phyloP scores from a whole-genome alignment of 2,329 filamentous ascomycete genomes.

The Cordyceps farinosa region DNA sequence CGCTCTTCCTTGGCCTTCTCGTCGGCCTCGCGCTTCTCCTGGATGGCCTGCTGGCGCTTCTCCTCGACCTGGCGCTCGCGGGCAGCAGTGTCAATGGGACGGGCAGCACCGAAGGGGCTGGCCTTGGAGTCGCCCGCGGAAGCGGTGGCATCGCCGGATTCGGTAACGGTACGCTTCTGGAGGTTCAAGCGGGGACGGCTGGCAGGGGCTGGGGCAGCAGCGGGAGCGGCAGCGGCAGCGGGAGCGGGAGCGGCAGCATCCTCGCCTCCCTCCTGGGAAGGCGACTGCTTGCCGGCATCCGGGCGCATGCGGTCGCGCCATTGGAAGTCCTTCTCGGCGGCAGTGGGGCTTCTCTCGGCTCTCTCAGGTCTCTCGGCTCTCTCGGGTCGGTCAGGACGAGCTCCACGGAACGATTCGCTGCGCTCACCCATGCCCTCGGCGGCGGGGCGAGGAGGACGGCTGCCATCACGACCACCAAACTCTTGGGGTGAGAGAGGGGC shows the following conservation, averaged over 20 bases:
- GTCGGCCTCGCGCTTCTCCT: conserved; percentile 82
- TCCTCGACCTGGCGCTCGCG: conserved; percentile 89
- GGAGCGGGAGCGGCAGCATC: conserved; percentile 69
- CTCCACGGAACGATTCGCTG: conserved; percentile 55
- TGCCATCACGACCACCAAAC: conserved; percentile 52
- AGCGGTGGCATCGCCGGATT: conserved; percentile 52
- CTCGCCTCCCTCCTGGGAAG: conserved; percentile 68
- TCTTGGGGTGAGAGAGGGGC: conserved; percentile 62
- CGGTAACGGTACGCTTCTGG: conserved; percentile 84
- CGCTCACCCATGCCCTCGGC: conserved; percentile 53
- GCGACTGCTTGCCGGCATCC: conserved; percentile 62
- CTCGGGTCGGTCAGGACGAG: conserved; percentile 65
- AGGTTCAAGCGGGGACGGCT: conserved; percentile 82
- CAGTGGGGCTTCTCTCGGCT: conserved; percentile 70
- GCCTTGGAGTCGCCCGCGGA: conserved; percentile 72
- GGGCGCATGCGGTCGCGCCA: conserved; percentile 92
- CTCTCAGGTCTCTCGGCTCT: conserved; percentile 49
- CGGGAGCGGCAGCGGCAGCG: conserved; percentile 58
- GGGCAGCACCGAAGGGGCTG: conserved; percentile 89
- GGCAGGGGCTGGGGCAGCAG: conserved; percentile 48
- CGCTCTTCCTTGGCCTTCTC: conserved; percentile 79
- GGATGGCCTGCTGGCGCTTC: conserved; percentile 69
- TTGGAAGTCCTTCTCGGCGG: conserved; percentile 87
- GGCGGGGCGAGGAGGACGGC: conserved; percentile 48
- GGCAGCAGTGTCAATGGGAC: conserved; percentile 88